phyloP scores from a whole-genome alignment of 768 basidiomycete species.

The Serendipita sp. region DNA sequence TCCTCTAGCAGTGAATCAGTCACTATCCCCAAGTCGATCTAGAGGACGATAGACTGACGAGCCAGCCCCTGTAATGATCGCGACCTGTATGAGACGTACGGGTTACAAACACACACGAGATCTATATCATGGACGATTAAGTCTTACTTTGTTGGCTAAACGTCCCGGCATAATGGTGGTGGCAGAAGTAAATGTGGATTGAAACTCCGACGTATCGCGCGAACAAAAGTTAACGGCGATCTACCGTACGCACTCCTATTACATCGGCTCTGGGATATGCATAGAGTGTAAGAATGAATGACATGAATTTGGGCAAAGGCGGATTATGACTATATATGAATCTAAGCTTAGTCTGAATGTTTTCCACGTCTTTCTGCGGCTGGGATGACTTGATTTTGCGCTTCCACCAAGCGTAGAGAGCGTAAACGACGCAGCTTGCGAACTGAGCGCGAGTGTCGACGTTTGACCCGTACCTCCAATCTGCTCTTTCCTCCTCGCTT shows the following conservation, averaged over 20 bases:
- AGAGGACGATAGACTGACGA: conserved; percentile 36
- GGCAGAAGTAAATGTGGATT: neutral
- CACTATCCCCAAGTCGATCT: too few species aligned
- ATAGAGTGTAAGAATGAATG: neutral
- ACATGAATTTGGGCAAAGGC: too few species aligned
- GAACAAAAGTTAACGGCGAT: neutral
- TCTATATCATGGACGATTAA: neutral
- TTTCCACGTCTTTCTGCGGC: neutral
- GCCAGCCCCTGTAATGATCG: conserved; percentile 75
- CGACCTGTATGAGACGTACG: conserved; percentile 31
- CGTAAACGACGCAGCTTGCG: neutral
- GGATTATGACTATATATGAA: too few species aligned
- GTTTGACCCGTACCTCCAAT: neutral
- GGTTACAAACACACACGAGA: neutral
- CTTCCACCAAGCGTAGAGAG: neutral
- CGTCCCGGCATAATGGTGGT: conserved; percentile 39
- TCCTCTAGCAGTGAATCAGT: conserved; percentile 36
- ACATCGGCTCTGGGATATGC: neutral
- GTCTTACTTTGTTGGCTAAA: conserved; percentile 42
- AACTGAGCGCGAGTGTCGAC: neutral
- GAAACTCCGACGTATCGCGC: neutral
- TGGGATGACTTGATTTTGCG: neutral
- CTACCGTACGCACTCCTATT: too few species aligned
- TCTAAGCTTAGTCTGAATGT: too few species aligned
- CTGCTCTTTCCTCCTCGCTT: neutral